A percentile compares a stretch with the other conserved stretches of the same genome.
Conservation (phyloP, 441 rosid species). For the Pelargonium citronellum region DNA sequence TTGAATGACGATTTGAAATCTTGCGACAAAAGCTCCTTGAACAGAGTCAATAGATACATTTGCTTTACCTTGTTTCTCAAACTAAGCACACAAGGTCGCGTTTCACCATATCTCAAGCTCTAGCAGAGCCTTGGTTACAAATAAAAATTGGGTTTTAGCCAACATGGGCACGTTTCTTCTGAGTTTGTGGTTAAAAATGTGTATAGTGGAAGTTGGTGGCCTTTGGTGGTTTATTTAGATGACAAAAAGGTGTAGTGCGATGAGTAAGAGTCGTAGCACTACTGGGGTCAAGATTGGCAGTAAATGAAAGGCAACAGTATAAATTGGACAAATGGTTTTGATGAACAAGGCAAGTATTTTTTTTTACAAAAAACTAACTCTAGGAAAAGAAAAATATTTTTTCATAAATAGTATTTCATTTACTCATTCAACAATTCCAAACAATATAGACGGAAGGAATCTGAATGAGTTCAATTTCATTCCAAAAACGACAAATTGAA, state of each 20-base stretch:
- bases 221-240: neutral
- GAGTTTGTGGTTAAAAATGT: neutral
- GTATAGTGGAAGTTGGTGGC: neutral
- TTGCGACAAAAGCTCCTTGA: neutral
- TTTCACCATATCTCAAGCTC: constrained; percentile 1
- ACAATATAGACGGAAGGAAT: neutral
- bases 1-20: neutral
- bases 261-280: neutral
- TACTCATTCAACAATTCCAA: neutral
- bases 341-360: neutral
- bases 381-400: neutral
- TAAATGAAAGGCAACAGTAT: neutral
- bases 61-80: neutral
- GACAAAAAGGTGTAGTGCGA: neutral
- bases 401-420: neutral
- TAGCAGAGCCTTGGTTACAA: neutral
- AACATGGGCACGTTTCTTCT: neutral
- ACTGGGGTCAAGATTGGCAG: neutral
- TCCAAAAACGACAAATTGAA: neutral
- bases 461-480: neutral
- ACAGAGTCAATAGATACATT: neutral
- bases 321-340: neutral
- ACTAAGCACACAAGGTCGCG: neutral
- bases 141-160: neutral
- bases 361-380: neutral